Evolutionary conservation across 2,329 filamentous ascomycete species (phyloP), one percentile per base, ranked within the genome.

Genomic region (Parascedosporium putredinis): DNA sequence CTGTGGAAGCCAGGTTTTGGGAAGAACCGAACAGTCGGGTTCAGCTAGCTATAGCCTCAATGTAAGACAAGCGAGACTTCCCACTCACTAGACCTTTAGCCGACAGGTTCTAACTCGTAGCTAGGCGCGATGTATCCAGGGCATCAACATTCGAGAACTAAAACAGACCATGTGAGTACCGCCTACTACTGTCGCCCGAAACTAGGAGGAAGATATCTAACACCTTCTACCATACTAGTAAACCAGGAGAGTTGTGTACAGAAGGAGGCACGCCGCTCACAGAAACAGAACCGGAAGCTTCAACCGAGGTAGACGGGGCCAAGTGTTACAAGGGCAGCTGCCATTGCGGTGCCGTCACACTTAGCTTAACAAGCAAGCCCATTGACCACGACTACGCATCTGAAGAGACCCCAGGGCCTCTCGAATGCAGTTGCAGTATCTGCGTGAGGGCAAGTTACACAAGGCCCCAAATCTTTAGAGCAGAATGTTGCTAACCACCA

Each of bases 381-480:
- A 55, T 77, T 7, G 64, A 71, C 55, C 64, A 60, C 57, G 66
- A 58, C 9, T 63, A 53, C 27, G 49, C 58, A 2, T 63, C 62
- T 5, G 45, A 27, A 20, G 29, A 20, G 5, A 27, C 5, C 3
- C 25, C 4, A 4, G 44, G 44, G 5, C 14, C 31, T 10, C 9
- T 47, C 7, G 18, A n/a, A 27, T 77, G 74, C 62, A 72, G 75
- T 58, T 78, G 74, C 64, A 76, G 73, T 56, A 66, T 68, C 54
- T 76, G 73, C 59, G 57, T 59, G 40, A 62, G 69, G 45, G 69
- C 70, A 60, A 57, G 62, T 14, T 31, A 6, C 12, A 12, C 27
- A 29, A 2, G 6, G 5, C 16, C n/a, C 24, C 29, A 27, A 1
- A 14, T 9, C n/a, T 5, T 12, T 8, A 31, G 25, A 23, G 22